Evolutionary conservation across 805 yeast species (phyloP).

Genomic region (Tetrapisispora nanseiensis): DNA sequence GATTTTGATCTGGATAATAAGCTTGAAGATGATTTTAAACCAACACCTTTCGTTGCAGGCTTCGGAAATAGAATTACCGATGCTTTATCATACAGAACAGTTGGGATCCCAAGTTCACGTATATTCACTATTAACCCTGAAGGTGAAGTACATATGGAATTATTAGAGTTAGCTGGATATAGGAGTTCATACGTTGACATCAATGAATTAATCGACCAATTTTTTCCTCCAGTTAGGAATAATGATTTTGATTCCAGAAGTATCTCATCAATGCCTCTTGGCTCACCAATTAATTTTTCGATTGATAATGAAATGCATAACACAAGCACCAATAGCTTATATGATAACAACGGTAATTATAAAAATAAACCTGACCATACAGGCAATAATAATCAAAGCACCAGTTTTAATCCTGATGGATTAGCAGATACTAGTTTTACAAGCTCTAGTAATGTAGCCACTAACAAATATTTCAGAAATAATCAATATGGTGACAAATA

Average conservation of each 20-base stretch:
- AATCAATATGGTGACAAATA: constrained; percentile 35
- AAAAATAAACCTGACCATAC: not conserved
- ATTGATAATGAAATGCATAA: constrained; percentile 11
- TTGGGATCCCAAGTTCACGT: constrained; percentile 86
- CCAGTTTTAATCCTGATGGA: not conserved
- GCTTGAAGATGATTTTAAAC: constrained; percentile 31
- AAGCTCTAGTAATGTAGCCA: constrained; percentile 8
- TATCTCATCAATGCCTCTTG: constrained; percentile 24
- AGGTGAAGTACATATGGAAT: constrained; percentile 96
- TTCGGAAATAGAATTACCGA: constrained; percentile 96
- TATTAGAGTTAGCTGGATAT: constrained; percentile 87
- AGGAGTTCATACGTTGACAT: constrained; percentile 80
- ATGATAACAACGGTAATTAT: not conserved
- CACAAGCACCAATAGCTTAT: not conserved
- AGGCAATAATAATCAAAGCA: not conserved
- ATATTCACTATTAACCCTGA: constrained; percentile 93
- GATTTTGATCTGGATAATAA: not conserved
- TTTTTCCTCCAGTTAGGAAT: constrained; percentile 72
- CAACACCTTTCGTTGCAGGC: constrained; percentile 92
- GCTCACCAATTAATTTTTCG: constrained; percentile 16
- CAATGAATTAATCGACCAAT: constrained; percentile 91
- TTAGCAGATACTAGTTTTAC: not conserved
- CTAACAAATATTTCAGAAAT: constrained; percentile 15
- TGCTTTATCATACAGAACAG: constrained; percentile 88
- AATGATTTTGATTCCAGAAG: constrained; percentile 28